Conservation (phyloP, 1,284 basidiomycete species). For the Ustilago nuda region DNA sequence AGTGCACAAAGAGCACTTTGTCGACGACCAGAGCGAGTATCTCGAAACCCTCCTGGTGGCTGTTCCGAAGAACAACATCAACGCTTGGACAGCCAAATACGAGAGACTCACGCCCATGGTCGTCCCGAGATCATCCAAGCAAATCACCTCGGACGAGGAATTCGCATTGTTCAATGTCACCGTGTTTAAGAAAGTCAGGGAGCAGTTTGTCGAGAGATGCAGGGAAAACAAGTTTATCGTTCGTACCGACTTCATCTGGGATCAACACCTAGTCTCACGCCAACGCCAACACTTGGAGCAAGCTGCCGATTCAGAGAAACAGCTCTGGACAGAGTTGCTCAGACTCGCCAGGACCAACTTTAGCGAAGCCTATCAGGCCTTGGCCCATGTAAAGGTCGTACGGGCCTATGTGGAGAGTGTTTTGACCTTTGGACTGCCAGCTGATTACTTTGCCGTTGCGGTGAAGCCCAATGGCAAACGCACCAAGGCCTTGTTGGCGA, state of each 20-base stretch:
- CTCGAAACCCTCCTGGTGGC: conserved; percentile 92
- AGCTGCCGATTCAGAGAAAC: conserved; percentile 89
- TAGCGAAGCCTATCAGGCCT: conserved; percentile 92
- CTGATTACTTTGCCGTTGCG: conserved; percentile 84
- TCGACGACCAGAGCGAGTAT: conserved; percentile 86
- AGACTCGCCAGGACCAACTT: conserved; percentile 93
- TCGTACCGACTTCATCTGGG: conserved; percentile 88
- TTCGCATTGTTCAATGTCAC: conserved; percentile 88
- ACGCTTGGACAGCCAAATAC: conserved; percentile 90
- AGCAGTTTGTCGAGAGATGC: conserved; percentile 93
- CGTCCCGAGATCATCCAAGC: conserved; percentile 88
- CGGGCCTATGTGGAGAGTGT: conserved; percentile 95
- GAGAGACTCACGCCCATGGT: conserved; percentile 90
- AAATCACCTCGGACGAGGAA: conserved; percentile 86
- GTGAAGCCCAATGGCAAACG: conserved; percentile 83
- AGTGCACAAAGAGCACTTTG: conserved; percentile 83
- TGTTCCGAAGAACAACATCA: conserved; percentile 85
- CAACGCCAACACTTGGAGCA: conserved; percentile 84
- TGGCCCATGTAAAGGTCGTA: conserved; percentile 92
- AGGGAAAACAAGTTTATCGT: conserved; percentile 96
- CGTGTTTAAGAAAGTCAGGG: conserved; percentile 89
- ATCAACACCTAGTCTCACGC: conserved; percentile 84
- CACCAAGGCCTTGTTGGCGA: conserved; percentile 79
- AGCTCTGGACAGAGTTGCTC: conserved; percentile 98
- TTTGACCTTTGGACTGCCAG: conserved; percentile 92